Base-by-base conservation (phyloP, 2,329 filamentous ascomycete species). In the Rutstroemia sydowiana region DNA sequence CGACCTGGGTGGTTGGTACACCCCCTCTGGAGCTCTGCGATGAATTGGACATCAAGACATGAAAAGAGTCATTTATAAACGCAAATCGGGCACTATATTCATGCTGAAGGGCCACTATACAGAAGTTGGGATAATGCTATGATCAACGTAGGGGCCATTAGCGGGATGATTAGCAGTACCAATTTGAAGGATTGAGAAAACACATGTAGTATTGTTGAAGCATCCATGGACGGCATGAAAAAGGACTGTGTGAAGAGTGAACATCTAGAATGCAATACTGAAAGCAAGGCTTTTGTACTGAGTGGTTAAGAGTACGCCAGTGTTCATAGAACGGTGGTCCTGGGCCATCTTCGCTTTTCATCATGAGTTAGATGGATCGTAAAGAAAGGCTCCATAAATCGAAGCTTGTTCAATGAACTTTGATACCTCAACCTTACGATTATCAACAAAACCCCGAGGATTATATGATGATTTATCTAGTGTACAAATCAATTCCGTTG, bases 261-360 rank as follows among this genome's bases (percentile, higher is more conserved):
- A 16, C 31, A 36, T 11, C 7, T 36, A 13, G 13, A 30, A 36
- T 23, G 11, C 9, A 36, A 16, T 21, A 36, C 20, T 13, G 20
- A 46, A 46, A 46, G 20, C 32, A 46, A 46, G 44, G 44, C 44
- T 46, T 32, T 37, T 26, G 13, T 28, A 26, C 14, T 37, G 13
- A 14, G 34, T 16, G 30, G 31, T 2, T 20, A 37, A 36, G 9
- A 14, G 23, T 20, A 46, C 23, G 32, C 5, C 13, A 14, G 21
- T 23, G 13, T 32, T 46, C 13, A n/a, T 11, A 34, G 32, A 10
- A 21, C 11, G 5, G 18, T 36, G 26, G 13, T 8, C n/a, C 32
- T 6, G 18, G n/a, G 28, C 21, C 13, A 20, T 46, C 34, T 36
- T 18, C 4, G 32, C n/a, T 36, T 26, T 26, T 31, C 5, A 45